phyloP scores from a whole-genome alignment of 2,329 filamentous ascomycete species.

The Ceratocystis eucalypticola region DNA sequence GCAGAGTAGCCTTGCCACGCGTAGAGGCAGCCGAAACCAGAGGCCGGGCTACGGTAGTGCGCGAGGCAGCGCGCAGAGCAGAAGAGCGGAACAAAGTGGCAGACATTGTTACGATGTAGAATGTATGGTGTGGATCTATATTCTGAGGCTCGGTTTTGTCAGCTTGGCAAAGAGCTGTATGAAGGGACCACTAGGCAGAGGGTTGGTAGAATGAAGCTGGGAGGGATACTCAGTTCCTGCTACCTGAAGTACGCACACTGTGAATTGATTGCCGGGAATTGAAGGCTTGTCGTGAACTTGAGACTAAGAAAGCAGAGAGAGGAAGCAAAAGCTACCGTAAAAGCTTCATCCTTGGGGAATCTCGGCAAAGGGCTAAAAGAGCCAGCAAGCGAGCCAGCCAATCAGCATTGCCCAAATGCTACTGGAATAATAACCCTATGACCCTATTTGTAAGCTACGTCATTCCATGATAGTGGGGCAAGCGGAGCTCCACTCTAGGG shows the following conservation, averaged over 20 bases:
- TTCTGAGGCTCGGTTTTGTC: not conserved
- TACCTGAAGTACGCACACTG: not conserved
- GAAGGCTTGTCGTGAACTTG: not conserved
- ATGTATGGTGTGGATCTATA: not conserved
- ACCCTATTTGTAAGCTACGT: constrained; percentile 5
- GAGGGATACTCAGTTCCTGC: not conserved
- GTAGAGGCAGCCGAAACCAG: constrained; percentile 63
- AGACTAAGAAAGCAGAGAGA: not conserved
- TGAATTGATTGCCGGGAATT: not conserved
- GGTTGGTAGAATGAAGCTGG: too few relatives aligned
- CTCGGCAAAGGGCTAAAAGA: not conserved
- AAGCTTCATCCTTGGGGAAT: not conserved
- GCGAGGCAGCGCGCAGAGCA: constrained; percentile 55
- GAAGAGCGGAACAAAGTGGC: constrained; percentile 60
- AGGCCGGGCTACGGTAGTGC: constrained; percentile 49
- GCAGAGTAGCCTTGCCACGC: constrained; percentile 81
- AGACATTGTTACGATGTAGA: constrained; percentile 46
- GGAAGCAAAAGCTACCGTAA: not conserved
- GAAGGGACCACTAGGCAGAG: not conserved
- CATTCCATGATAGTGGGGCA: not conserved
- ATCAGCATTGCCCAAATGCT: not conserved
- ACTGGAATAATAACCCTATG: not conserved
- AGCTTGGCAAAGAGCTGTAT: constrained; percentile 1
- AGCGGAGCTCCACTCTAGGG: not conserved
- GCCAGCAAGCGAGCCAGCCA: not conserved